Evolutionary conservation across 768 basidiomycete species (phyloP).

Genomic region (Leccinum incarnatum): DNA sequence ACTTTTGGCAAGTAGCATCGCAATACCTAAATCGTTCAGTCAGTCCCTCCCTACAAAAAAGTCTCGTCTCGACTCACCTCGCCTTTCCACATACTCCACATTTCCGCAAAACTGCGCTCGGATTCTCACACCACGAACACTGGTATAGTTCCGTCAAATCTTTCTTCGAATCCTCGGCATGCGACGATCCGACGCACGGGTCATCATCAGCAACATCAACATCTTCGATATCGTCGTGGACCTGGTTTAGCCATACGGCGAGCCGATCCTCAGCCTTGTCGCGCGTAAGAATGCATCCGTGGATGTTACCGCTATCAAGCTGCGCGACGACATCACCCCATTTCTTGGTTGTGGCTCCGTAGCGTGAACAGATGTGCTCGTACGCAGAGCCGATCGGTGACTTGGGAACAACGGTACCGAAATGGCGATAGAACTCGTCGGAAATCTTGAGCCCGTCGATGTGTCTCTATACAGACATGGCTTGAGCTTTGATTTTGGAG

Average conservation of each 20-base stretch:
- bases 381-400: slow-evolving; percentile 52
- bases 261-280: slow-evolving; percentile 54
- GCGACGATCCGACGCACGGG: background rate
- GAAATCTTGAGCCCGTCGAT: slow-evolving; percentile 44
- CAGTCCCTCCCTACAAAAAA: background rate
- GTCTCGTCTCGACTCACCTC: slow-evolving; percentile 27
- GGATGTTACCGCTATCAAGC: slow-evolving; percentile 28
- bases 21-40: slow-evolving; percentile 9
- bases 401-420: slow-evolving; percentile 43
- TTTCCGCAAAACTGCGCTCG: slow-evolving; percentile 54
- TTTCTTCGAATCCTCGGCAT: slow-evolving; percentile 4
- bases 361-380: slow-evolving; percentile 46
- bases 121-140: slow-evolving; percentile 64
- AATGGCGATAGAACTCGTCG: slow-evolving; percentile 47
- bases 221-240: slow-evolving; percentile 33
- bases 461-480: slow-evolving; percentile 31
- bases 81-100: slow-evolving; percentile 44
- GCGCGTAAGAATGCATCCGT: slow-evolving; percentile 24
- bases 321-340: slow-evolving; percentile 26
- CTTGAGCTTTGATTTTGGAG: background rate
- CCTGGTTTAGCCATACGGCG: slow-evolving; percentile 49
- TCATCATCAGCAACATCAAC: background rate
- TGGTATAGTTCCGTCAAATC: slow-evolving; percentile 48
- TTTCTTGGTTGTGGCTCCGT: slow-evolving; percentile 32
- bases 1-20: slow-evolving; percentile 16